phyloP scores from a whole-genome alignment of 78 protist species.

The Planoprotostelium fungivorum region DNA sequence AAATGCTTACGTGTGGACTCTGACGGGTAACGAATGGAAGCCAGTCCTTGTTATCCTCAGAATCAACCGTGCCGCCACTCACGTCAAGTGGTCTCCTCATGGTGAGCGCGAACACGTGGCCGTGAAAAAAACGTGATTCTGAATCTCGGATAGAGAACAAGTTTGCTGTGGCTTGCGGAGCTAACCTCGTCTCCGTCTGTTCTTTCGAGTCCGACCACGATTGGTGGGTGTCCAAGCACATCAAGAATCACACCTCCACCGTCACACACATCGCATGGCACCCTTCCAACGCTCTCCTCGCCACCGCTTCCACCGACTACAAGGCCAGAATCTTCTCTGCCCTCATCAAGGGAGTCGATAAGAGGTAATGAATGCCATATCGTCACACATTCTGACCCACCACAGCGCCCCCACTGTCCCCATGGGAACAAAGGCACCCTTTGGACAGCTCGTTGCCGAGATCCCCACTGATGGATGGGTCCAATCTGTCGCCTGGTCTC shows the following conservation, averaged over 20 bases:
- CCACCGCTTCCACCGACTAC: constrained; percentile 77
- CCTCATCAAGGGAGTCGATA: constrained; percentile 72
- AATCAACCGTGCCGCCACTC: constrained; percentile 88
- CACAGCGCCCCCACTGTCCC: constrained; percentile 3
- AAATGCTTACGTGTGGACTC: constrained; percentile 94
- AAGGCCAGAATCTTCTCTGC: constrained; percentile 74
- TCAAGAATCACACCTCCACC: constrained; percentile 85
- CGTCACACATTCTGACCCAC: constrained; percentile 17
- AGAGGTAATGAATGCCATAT: not conserved
- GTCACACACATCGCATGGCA: constrained; percentile 84
- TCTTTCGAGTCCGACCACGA: constrained; percentile 87
- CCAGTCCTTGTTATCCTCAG: constrained; percentile 88
- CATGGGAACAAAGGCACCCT: constrained; percentile 9
- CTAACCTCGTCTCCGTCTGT: constrained; percentile 81
- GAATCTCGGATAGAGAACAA: constrained; percentile 63
- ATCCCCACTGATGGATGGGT: constrained; percentile 76
- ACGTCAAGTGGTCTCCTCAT: constrained; percentile 80
- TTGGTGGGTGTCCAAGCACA: constrained; percentile 93
- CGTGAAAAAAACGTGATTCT: too few species aligned
- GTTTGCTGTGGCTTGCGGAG: constrained; percentile 90
- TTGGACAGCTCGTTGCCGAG: constrained; percentile 26
- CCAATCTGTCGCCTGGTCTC: constrained; percentile 73
- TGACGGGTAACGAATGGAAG: constrained; percentile 64
- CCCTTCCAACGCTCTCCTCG: constrained; percentile 75
- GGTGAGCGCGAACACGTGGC: not conserved